phyloP scores from a whole-genome alignment of 73 alveolate species.

The Paramecium caudatum region DNA sequence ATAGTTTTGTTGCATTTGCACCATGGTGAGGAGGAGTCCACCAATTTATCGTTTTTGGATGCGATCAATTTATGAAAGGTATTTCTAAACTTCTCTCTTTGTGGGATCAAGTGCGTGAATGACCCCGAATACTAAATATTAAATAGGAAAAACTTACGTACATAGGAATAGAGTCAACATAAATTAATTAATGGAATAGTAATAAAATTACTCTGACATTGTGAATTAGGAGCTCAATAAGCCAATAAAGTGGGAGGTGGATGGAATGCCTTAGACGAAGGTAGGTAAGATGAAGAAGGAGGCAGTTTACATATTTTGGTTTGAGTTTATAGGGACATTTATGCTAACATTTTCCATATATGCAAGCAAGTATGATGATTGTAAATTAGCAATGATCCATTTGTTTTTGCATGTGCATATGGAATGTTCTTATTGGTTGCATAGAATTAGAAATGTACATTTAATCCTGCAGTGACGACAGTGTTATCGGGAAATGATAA shows the following conservation, averaged over 20 bases:
- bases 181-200: not conserved
- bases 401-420: constrained; percentile 48
- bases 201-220: not conserved
- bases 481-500: constrained; percentile 14
- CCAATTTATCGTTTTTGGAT: constrained; percentile 48
- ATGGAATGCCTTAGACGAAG: constrained; percentile 7
- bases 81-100: not conserved
- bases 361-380: constrained; percentile 40
- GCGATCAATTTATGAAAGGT: not conserved
- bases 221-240: not conserved
- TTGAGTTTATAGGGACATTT: constrained; percentile 64
- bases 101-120: not conserved
- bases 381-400: not conserved
- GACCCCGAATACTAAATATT: not conserved
- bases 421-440: constrained; percentile 11
- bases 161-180: constrained; percentile 31
- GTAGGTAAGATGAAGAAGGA: constrained; percentile 49
- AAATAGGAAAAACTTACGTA: constrained; percentile 25
- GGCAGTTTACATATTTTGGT: constrained; percentile 55
- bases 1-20: not conserved
- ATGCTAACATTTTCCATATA: constrained; percentile 42
- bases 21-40: not conserved
- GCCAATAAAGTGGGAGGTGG: constrained; percentile 45
- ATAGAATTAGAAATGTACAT: constrained; percentile 53
- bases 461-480: constrained; percentile 63